Evolutionary conservation across 495 filamentous ascomycete species (phyloP).

Genomic region (Penicillium dipodomyicola): DNA sequence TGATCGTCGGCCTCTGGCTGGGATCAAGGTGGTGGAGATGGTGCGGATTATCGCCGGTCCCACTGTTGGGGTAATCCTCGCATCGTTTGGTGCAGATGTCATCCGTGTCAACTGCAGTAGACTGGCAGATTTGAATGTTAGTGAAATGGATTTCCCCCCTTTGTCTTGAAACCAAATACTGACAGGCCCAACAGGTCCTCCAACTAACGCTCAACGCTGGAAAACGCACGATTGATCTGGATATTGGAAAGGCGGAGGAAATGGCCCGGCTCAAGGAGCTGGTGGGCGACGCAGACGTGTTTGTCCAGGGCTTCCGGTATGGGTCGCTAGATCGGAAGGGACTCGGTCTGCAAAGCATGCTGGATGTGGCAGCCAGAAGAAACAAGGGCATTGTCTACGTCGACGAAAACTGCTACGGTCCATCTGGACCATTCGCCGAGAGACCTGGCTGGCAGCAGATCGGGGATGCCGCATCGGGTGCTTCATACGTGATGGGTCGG

Average conservation of each 20-base stretch:
- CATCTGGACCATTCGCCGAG: slow-evolving; percentile 31
- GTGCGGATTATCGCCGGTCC: slow-evolving; percentile 62
- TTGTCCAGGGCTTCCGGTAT: slow-evolving; percentile 57
- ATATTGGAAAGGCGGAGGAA: slow-evolving; percentile 47
- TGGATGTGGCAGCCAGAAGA: slow-evolving; percentile 43
- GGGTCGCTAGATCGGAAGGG: slow-evolving; percentile 52
- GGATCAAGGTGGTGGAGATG: slow-evolving; percentile 59
- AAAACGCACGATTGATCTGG: slow-evolving; percentile 53
- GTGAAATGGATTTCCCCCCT: not conserved
- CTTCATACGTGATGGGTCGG: slow-evolving; percentile 22
- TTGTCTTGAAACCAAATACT: not conserved
- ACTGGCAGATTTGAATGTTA: slow-evolving; percentile 46
- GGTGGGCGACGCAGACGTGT: slow-evolving; percentile 53
- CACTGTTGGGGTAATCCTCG: slow-evolving; percentile 50
- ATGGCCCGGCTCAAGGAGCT: slow-evolving; percentile 41
- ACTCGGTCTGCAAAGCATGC: slow-evolving; percentile 47
- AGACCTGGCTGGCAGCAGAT: slow-evolving; percentile 50
- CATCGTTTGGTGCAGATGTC: slow-evolving; percentile 60
- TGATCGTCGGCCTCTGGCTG: slow-evolving; percentile 48
- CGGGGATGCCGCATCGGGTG: slow-evolving; percentile 36
- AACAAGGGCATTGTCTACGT: slow-evolving; percentile 62
- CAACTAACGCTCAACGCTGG: slow-evolving; percentile 49
- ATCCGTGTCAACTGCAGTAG: slow-evolving; percentile 57
- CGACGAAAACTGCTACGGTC: slow-evolving; percentile 63
- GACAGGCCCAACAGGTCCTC: slow-evolving; percentile 30